Conservation (phyloP, 768 basidiomycete species). For the Lyophyllum shimeji region DNA sequence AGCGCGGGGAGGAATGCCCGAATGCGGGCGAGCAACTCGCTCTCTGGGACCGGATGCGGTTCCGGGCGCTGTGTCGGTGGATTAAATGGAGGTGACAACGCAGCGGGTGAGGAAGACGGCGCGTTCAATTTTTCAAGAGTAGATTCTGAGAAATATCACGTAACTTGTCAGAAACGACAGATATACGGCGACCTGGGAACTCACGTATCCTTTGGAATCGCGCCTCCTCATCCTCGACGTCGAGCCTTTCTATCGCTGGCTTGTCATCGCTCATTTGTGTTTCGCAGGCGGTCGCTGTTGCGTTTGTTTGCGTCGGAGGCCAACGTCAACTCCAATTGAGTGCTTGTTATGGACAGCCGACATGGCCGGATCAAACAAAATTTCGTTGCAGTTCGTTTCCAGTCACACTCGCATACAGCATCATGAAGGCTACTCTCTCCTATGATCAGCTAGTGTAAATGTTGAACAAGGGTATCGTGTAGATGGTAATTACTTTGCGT, state of each 20-base stretch:
- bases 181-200: not conserved
- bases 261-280: not conserved
- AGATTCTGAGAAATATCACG: conserved; percentile 1
- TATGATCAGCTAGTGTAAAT: too few species aligned
- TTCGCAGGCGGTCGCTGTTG: too few species aligned
- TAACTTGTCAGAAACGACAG: not conserved
- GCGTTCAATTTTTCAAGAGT: conserved; percentile 14
- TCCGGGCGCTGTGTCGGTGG: not conserved
- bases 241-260: conserved; percentile 5
- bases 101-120: not conserved
- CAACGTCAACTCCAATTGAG: too few species aligned
- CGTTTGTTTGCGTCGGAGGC: too few species aligned
- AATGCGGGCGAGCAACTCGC: conserved; percentile 60
- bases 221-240: conserved; percentile 13
- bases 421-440: too few species aligned
- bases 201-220: conserved; percentile 11
- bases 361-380: too few species aligned
- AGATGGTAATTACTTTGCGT: too few species aligned
- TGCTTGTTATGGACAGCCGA: too few species aligned
- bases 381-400: too few species aligned
- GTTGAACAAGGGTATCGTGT: too few species aligned
- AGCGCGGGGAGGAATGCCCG: conserved; percentile 68
- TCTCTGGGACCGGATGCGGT: conserved; percentile 35
- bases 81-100: not conserved
- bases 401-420: too few species aligned